phyloP scores from a whole-genome alignment of 2,329 filamentous ascomycete genomes.

The Fulvia fulva region DNA sequence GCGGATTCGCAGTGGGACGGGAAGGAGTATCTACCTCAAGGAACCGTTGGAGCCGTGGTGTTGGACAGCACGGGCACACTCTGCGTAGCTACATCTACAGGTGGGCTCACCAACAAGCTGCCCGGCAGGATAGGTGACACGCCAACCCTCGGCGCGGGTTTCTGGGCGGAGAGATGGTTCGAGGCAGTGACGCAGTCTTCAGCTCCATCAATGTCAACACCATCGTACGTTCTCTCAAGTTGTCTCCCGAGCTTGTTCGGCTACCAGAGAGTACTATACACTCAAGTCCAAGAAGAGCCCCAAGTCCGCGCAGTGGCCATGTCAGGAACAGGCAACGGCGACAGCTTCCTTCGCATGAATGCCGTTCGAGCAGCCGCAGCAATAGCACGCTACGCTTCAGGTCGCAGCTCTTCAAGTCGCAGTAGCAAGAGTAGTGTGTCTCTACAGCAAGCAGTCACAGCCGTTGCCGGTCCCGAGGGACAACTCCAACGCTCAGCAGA shows the following conservation, averaged over 20 bases:
- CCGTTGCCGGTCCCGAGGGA: conserved; percentile 66
- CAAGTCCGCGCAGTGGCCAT: conserved; percentile 29
- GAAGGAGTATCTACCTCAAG: conserved; percentile 70
- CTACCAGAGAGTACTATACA: conserved; percentile 16
- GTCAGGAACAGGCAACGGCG: conserved; percentile 65
- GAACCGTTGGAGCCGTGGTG: conserved; percentile 79
- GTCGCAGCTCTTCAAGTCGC: conserved; percentile 25
- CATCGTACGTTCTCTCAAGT: background rate
- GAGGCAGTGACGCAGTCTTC: background rate
- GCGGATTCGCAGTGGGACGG: conserved; percentile 48
- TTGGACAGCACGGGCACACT: conserved; percentile 72
- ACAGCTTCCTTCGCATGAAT: conserved; percentile 72
- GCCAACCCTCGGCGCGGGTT: conserved; percentile 76
- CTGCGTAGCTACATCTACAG: conserved; percentile 63
- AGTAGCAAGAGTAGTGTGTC: conserved; percentile 27
- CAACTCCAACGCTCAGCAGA: conserved; percentile 72
- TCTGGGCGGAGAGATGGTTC: conserved; percentile 85
- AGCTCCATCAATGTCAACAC: background rate
- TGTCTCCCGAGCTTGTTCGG: conserved; percentile 24
- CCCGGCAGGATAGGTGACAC: conserved; percentile 84
- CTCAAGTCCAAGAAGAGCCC: background rate
- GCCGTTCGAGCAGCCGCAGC: conserved; percentile 70
- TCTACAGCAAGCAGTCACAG: conserved; percentile 56
- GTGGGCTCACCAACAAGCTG: conserved; percentile 84
- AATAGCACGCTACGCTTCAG: conserved; percentile 61